Base-by-base conservation (phyloP, 2,329 filamentous ascomycete genomes). In the Neurospora sp. region DNA sequence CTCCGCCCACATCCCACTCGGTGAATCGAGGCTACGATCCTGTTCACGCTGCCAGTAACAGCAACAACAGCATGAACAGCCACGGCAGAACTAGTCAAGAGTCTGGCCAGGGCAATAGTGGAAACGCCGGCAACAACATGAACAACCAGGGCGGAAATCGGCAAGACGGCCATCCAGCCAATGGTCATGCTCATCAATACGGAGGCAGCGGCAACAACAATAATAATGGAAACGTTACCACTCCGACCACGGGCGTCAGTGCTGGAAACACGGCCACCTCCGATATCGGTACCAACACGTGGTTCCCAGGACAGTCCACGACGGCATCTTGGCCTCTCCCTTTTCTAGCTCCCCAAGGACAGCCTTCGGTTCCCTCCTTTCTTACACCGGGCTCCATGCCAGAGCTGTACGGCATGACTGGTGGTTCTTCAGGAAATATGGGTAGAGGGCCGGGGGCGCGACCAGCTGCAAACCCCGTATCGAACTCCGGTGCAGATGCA, bases 11-110 rank as follows among this genome's bases (percentile, higher is more conserved):
- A 23, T 40, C 33, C 38, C 36, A 68, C 15, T 62, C 36, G 17
- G 41, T 11, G n/a, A 65, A 66, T 38, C 62, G 41, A 66, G 37
- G 67, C 1, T 72, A 71, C 70, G 72, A 74, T 41, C 73, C 73
- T 1, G 72, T 74, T 12, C 71, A 73, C 43, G 66, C 69, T 37
- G 66, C 62, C 36, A 69, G 39, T 67, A 66, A 43, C 4, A 69
- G 28, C 33, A 69, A 33, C 57, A 46, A 62, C 52, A 17, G 8
- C 23, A 33, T 62, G 28, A 62, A 62, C 52, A 36, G 15, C 52
- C 52, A 36, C 33, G 28, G 15, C 28, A 62, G 52, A 36, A 36
- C 23, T n/a, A 28, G 28, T 28, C 52, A 62, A 33, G 52, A 17
- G 52, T 62, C 52, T 62, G 28, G 6, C 12, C 52, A 33, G 23